Base-by-base conservation (phyloP, 345 rosid genomes). In the Lenwebbia sp. region DNA sequence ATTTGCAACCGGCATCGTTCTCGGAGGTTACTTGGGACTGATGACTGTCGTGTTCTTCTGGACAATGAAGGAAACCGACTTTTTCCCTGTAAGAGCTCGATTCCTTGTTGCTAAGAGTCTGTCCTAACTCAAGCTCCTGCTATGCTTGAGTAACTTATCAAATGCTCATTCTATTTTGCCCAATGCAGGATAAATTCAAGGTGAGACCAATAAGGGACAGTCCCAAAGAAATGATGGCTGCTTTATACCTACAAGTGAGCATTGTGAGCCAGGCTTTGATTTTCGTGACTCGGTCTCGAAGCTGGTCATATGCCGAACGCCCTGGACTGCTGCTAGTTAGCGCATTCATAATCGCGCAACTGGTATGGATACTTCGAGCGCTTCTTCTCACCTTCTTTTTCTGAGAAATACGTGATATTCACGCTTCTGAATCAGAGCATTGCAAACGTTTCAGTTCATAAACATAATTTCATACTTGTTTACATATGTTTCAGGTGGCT, bases 191-290 rank as follows among this genome's bases (percentile, higher is more conserved):
- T 1, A 92, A 90, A 87, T 92, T 92, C 41, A 88, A 91, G 8
- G 93, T 92, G 75, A 88, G 87, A 78, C 55, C 82, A 22, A 47
- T 92, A 5, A 83, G 84, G 58, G 85, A 83, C 13, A 88, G 57
- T 2, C 87, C 81, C 4, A 51, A 87, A 5, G 93, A 92, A 84
- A 90, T 92, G 78, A 92, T 87, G 84, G 91, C 91, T 6, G 94
- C 94, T 52, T 57, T 92, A 15, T 92, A 90, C 82, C 91, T 92
- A 17, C 94, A 92, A 92, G 94, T 92, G 12, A 92, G 94, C 85
- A 92, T 92, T 19, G 92, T 92, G 62, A 92, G 94, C 85, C 92
- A 90, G 83, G 94, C 94, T 4, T 89, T 92, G 85, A 92, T 92
- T 41, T 92, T 92, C 40, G 92, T 92, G 4, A 92, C 93, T 10